These are phyloP conservation scores for Casaregolazyma lundiana DNA, from an alignment of 1,139 yeast genomes.

Conservation along the genomic window DNA sequence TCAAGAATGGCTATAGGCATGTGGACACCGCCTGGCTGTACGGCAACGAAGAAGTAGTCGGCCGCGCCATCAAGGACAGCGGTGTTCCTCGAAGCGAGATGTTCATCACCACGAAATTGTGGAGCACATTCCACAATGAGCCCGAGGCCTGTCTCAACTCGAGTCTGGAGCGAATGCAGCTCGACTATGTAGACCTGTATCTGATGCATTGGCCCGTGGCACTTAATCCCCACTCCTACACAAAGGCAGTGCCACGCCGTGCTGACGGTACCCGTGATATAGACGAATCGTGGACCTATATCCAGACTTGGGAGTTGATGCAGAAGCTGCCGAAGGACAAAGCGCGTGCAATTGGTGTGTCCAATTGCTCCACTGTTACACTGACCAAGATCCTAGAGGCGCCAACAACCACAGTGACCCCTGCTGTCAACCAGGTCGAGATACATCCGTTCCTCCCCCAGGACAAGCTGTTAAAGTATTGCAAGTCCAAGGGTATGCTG, in stretches of 20 bases:
- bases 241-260: not conserved
- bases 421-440: slow-evolving; percentile 73
- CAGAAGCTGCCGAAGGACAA: slow-evolving; percentile 55
- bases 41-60: slow-evolving; percentile 36
- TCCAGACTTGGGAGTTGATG: slow-evolving; percentile 66
- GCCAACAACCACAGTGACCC: slow-evolving; percentile 49
- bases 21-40: slow-evolving; percentile 38
- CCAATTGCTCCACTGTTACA: slow-evolving; percentile 58
- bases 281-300: slow-evolving; percentile 49
- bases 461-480: slow-evolving; percentile 52
- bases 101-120: slow-evolving; percentile 37
- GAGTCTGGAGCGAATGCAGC: slow-evolving; percentile 59
- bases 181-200: slow-evolving; percentile 78
- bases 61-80: slow-evolving; percentile 34
- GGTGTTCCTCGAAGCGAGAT: slow-evolving; percentile 33
- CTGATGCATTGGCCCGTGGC: slow-evolving; percentile 76
- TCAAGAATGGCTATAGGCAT: slow-evolving; percentile 38
- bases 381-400: slow-evolving; percentile 49
- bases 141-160: slow-evolving; percentile 54
- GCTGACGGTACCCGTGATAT: slow-evolving; percentile 40
- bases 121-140: slow-evolving; percentile 46
- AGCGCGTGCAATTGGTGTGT: slow-evolving; percentile 68
- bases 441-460: slow-evolving; percentile 74
- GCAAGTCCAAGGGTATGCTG: slow-evolving; percentile 48
- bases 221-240: not conserved